Percentiles rank a stretch among this genome's conserved stretches.
Conservation (phyloP, 164 flowering plant genomes). For the Cinnamomum chago region DNA sequence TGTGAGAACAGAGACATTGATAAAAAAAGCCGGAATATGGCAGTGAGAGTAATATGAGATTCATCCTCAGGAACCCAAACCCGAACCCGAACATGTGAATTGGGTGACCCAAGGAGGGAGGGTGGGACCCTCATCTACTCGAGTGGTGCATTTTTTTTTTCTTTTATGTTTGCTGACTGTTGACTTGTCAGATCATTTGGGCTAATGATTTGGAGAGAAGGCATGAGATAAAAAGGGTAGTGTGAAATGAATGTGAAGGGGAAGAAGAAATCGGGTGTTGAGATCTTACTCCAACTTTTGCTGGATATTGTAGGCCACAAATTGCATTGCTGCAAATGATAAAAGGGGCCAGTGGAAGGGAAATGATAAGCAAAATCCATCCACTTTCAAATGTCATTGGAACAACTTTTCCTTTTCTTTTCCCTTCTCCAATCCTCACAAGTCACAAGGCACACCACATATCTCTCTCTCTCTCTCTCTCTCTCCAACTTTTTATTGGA, state of each 20-base stretch:
- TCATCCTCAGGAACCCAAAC: not conserved
- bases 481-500: not conserved
- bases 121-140: not conserved
- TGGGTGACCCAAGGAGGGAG: not conserved
- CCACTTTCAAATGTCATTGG: not conserved
- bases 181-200: no score
- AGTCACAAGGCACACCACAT: not conserved
- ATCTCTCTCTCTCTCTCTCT: not conserved
- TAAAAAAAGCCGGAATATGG: no score
- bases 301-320: not conserved
- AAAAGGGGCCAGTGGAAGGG: not conserved
- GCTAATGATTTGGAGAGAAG: no score
- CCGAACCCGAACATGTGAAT: not conserved
- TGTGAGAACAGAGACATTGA: no score
- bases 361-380: not conserved
- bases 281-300: not conserved
- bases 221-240: not conserved
- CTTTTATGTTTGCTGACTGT: no score
- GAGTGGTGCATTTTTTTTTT: no score
- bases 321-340: not conserved
- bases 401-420: no score
- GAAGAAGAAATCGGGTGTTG: not conserved
- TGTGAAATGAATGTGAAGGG: not conserved
- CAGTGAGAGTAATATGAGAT: no score
- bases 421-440: not conserved